Percentiles rank a stretch among this genome's conserved stretches.
Conservation (phyloP, 208 protist species). For the Crithidia mellificae region DNA sequence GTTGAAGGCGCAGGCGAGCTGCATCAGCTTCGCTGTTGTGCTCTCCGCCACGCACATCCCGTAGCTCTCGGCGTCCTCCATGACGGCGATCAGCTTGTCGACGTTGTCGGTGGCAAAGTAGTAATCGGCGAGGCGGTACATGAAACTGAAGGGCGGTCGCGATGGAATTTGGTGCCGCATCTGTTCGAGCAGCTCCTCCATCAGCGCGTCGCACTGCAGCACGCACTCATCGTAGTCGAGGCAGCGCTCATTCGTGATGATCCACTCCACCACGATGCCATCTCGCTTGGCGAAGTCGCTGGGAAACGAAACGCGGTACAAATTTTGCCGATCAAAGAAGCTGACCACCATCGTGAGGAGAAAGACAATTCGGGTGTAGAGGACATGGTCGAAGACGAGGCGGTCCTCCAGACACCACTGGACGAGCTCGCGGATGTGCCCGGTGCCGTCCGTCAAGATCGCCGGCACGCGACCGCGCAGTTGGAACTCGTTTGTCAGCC, state of each 20-base stretch:
- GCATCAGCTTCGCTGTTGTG: conserved; percentile 90
- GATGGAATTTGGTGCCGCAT: conserved; percentile 73
- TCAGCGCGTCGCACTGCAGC: conserved; percentile 80
- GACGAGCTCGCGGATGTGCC: conserved; percentile 72
- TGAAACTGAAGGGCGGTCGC: conserved; percentile 78
- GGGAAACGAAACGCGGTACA: conserved; percentile 79
- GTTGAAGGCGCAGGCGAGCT: conserved; percentile 87
- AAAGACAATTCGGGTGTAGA: conserved; percentile 86
- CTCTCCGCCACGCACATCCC: conserved; percentile 82
- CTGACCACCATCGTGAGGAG: conserved; percentile 89
- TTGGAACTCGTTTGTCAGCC: conserved; percentile 66
- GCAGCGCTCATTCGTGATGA: conserved; percentile 64
- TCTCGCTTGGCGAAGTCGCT: conserved; percentile 80
- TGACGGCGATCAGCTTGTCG: conserved; percentile 88
- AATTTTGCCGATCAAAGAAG: conserved; percentile 89
- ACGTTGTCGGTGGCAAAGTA: conserved; percentile 92
- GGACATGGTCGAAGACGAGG: conserved; percentile 85
- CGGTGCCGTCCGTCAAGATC: conserved; percentile 69
- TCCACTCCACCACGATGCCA: conserved; percentile 88
- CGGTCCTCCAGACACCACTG: conserved; percentile 80
- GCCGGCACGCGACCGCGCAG: conserved; percentile 60
- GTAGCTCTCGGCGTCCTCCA: conserved; percentile 82
- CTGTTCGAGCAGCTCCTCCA: conserved; percentile 85
- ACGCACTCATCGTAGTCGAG: conserved; percentile 87
- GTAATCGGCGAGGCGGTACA: conserved; percentile 89